These are phyloP conservation scores for Populus hybrid DNA, from an alignment of 441 rosid genomes.

Conservation along the genomic window DNA sequence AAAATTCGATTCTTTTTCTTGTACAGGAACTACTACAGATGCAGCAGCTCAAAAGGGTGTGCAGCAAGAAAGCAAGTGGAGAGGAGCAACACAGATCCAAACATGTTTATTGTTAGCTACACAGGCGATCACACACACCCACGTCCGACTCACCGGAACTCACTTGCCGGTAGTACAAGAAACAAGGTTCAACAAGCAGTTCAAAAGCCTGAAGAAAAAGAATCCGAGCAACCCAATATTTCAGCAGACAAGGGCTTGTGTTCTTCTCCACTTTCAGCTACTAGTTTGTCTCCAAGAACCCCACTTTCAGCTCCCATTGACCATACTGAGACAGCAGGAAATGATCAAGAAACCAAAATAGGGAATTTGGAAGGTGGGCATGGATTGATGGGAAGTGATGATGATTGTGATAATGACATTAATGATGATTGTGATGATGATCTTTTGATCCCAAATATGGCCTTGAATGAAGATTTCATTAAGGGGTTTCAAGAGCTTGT, in stretches of 20 bases:
- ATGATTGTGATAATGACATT: slow-evolving; percentile 19
- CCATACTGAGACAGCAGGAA: neutral
- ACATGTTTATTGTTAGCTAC: slow-evolving; percentile 58
- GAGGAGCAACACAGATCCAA: slow-evolving; percentile 56
- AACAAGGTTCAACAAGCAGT: slow-evolving; percentile 38
- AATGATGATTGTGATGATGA: slow-evolving; percentile 43
- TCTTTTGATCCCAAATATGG: slow-evolving; percentile 52
- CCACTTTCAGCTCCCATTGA: slow-evolving; percentile 32
- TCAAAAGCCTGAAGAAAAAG: slow-evolving; percentile 24
- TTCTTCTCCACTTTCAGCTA: slow-evolving; percentile 22
- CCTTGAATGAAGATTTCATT: slow-evolving; percentile 53
- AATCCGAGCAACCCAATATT: slow-evolving; percentile 13
- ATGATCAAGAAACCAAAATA: slow-evolving; percentile 4
- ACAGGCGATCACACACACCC: slow-evolving; percentile 86
- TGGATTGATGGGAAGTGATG: slow-evolving; percentile 18
- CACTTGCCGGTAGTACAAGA: slow-evolving; percentile 83
- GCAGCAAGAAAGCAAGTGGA: slow-evolving; percentile 87
- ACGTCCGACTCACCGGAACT: slow-evolving; percentile 77
- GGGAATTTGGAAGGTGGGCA: slow-evolving; percentile 26
- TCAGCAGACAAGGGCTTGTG: slow-evolving; percentile 10
- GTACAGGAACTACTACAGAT: slow-evolving; percentile 80
- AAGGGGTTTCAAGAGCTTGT: slow-evolving; percentile 33
- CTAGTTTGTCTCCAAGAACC: slow-evolving; percentile 56
- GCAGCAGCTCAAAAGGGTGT: slow-evolving; percentile 88
- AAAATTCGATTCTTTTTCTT: neutral